A percentile compares a stretch with the other conserved stretches of the same genome.
Evolutionary conservation across 2,329 filamentous ascomycete species (phyloP).

Genomic region (Alternaria alternata): DNA sequence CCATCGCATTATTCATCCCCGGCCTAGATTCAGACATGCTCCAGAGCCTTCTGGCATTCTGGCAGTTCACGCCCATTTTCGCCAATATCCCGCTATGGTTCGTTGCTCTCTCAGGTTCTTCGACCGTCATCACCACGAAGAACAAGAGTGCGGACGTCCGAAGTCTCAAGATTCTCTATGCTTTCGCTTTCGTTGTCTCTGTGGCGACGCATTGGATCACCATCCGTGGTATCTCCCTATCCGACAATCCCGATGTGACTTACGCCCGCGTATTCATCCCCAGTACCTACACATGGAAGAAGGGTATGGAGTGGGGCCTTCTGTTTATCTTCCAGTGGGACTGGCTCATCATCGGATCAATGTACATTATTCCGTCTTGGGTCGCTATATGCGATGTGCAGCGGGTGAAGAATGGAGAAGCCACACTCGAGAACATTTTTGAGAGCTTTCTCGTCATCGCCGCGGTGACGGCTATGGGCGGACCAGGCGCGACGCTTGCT

Average conservation of each 20-base stretch:
- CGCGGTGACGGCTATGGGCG: slow-evolving; percentile 16
- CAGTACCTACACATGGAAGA: slow-evolving; percentile 15
- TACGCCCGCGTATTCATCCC: slow-evolving; percentile 24
- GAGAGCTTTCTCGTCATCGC: slow-evolving; percentile 14
- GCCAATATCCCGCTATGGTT: slow-evolving; percentile 28
- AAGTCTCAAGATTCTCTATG: slow-evolving; percentile 23
- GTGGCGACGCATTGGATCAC: slow-evolving; percentile 17
- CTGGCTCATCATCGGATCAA: slow-evolving; percentile 17
- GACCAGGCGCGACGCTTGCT: slow-evolving; percentile 21
- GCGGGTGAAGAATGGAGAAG: slow-evolving; percentile 18
- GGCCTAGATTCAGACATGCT: background rate
- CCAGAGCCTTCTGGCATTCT: slow-evolving; percentile 23
- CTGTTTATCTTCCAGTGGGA: slow-evolving; percentile 33
- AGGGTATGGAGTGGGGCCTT: slow-evolving; percentile 14
- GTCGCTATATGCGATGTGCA: slow-evolving; percentile 25
- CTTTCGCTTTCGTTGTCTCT: slow-evolving; percentile 11
- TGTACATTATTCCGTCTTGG: slow-evolving; percentile 12
- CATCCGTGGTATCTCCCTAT: slow-evolving; percentile 20
- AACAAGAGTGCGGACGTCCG: slow-evolving; percentile 18
- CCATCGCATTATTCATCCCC: slow-evolving; percentile 20
- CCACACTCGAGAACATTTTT: slow-evolving; percentile 13
- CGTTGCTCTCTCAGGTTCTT: slow-evolving; percentile 16
- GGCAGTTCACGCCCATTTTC: slow-evolving; percentile 24
- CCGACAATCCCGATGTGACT: slow-evolving; percentile 19
- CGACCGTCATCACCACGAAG: slow-evolving; percentile 1